Evolutionary conservation across 1,284 basidiomycete species (phyloP).

Genomic region (Earliella scabrosa): DNA sequence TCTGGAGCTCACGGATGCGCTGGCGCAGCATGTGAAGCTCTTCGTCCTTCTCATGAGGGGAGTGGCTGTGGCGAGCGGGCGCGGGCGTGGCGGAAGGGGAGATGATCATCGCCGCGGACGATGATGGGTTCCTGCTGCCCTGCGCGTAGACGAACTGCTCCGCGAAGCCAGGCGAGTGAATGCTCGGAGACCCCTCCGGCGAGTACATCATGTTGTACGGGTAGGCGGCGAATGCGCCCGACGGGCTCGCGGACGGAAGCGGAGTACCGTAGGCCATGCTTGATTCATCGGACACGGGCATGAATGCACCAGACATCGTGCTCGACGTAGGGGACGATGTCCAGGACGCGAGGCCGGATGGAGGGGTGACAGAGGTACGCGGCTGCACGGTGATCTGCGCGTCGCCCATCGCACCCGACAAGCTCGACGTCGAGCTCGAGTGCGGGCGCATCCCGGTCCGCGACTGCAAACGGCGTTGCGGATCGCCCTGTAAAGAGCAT

Average conservation of each 20-base stretch:
- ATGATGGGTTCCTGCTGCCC: slow-evolving; percentile 20
- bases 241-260: slow-evolving; percentile 24
- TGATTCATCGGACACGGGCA: slow-evolving; percentile 15
- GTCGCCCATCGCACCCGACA: slow-evolving; percentile 67
- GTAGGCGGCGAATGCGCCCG: slow-evolving; percentile 27
- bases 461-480: slow-evolving; percentile 21
- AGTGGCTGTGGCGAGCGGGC: slow-evolving; percentile 29
- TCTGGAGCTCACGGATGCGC: slow-evolving; percentile 51
- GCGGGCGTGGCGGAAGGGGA: slow-evolving; percentile 29
- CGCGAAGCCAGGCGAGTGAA: slow-evolving; percentile 29
- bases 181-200: slow-evolving; percentile 25
- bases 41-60: slow-evolving; percentile 35
- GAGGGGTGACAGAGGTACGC: slow-evolving; percentile 37
- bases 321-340: slow-evolving; percentile 24
- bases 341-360: slow-evolving; percentile 37
- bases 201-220: slow-evolving; percentile 30
- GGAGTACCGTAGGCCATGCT: slow-evolving; percentile 22
- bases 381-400: slow-evolving; percentile 44
- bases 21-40: slow-evolving; percentile 45
- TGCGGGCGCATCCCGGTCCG: slow-evolving; percentile 20
- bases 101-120: slow-evolving; percentile 26
- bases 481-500: slow-evolving; percentile 8
- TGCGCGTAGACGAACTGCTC: slow-evolving; percentile 32
- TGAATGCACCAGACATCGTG: slow-evolving; percentile 15
- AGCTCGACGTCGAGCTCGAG: slow-evolving; percentile 48